A percentile compares a stretch with the other conserved stretches of the same genome.
These are phyloP conservation scores for Linum usitatissimum DNA, from an alignment of 345 rosid genomes.

Conservation along the genomic window DNA sequence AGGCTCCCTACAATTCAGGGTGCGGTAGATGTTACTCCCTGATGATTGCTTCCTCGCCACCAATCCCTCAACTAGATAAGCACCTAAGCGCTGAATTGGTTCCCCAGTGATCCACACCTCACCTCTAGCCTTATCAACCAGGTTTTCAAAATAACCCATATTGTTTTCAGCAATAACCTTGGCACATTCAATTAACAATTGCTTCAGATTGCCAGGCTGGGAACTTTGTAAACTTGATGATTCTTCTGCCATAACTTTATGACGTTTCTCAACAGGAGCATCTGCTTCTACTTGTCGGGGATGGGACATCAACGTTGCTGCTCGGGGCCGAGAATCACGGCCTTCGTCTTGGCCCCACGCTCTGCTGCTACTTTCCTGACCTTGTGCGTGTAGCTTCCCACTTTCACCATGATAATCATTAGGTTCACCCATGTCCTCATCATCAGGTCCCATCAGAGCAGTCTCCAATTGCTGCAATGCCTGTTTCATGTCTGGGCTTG, in stretches of 20 bases:
- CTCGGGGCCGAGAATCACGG: slow-evolving; percentile 23
- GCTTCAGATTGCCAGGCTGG: slow-evolving; percentile 35
- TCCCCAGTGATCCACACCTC: slow-evolving; percentile 44
- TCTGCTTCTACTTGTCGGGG: slow-evolving; percentile 20
- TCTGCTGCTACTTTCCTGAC: slow-evolving; percentile 19
- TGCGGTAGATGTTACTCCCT: slow-evolving; percentile 35
- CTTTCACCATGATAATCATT: slow-evolving; percentile 14
- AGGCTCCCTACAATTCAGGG: slow-evolving; percentile 49
- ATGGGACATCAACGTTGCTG: slow-evolving; percentile 22
- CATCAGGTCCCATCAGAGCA: slow-evolving; percentile 42
- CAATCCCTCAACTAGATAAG: slow-evolving; percentile 57
- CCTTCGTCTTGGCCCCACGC: slow-evolving; percentile 22
- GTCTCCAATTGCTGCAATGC: slow-evolving; percentile 38
- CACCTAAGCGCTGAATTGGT: slow-evolving; percentile 62
- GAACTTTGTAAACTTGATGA: slow-evolving; percentile 13
- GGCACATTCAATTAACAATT: slow-evolving; percentile 51
- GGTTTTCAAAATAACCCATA: slow-evolving; percentile 29
- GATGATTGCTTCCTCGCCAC: slow-evolving; percentile 51
- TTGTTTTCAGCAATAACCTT: slow-evolving; percentile 37
- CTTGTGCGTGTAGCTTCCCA: slow-evolving; percentile 22
- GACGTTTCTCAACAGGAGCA: slow-evolving; percentile 26
- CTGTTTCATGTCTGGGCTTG: slow-evolving; percentile 28
- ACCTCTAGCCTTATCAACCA: slow-evolving; percentile 33
- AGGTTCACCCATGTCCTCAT: slow-evolving; percentile 21
- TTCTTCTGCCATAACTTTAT: slow-evolving; percentile 12